Evolutionary conservation across 2,329 filamentous ascomycete species (phyloP).

Genomic region (Furcasterigmium sp.): DNA sequence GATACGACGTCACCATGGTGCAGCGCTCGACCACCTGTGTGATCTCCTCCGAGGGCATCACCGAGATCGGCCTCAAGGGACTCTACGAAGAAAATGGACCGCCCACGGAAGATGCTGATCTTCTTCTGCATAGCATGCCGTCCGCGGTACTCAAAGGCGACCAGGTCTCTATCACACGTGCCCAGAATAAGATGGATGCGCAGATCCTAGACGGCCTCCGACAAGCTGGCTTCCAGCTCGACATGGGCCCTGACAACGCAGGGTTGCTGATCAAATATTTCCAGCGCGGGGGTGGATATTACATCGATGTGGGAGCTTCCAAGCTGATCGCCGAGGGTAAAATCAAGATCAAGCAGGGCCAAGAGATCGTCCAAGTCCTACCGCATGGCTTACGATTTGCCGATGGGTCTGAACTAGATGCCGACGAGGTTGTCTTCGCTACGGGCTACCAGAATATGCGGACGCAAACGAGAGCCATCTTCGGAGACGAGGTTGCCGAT

Average conservation of each 20-base stretch:
- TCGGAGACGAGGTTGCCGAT: slow-evolving; percentile 45
- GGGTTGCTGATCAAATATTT: slow-evolving; percentile 38
- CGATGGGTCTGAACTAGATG: slow-evolving; percentile 23
- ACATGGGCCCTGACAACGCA: slow-evolving; percentile 45
- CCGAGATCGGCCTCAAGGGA: slow-evolving; percentile 47
- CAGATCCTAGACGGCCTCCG: slow-evolving; percentile 37
- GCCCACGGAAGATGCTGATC: slow-evolving; percentile 60
- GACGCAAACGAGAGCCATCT: slow-evolving; percentile 38
- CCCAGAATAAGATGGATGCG: slow-evolving; percentile 30
- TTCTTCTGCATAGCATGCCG: slow-evolving; percentile 54
- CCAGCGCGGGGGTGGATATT: slow-evolving; percentile 24
- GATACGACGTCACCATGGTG: slow-evolving; percentile 64
- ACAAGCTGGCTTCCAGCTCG: slow-evolving; percentile 55
- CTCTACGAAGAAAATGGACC: slow-evolving; percentile 49
- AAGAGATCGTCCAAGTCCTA: slow-evolving; percentile 48
- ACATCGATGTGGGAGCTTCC: slow-evolving; percentile 19
- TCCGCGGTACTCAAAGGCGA: slow-evolving; percentile 54
- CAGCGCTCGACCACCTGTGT: slow-evolving; percentile 65
- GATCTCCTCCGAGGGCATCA: slow-evolving; percentile 48
- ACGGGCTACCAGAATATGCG: slow-evolving; percentile 49
- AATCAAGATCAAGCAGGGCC: slow-evolving; percentile 38
- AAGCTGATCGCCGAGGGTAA: slow-evolving; percentile 22
- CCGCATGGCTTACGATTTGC: slow-evolving; percentile 39
- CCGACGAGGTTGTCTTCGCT: slow-evolving; percentile 38
- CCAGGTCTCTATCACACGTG: slow-evolving; percentile 38